Evolutionary conservation across 306 rosid genomes (phyloP), one percentile per base, ranked within the genome.

Genomic region (Malus sylvestris): DNA sequence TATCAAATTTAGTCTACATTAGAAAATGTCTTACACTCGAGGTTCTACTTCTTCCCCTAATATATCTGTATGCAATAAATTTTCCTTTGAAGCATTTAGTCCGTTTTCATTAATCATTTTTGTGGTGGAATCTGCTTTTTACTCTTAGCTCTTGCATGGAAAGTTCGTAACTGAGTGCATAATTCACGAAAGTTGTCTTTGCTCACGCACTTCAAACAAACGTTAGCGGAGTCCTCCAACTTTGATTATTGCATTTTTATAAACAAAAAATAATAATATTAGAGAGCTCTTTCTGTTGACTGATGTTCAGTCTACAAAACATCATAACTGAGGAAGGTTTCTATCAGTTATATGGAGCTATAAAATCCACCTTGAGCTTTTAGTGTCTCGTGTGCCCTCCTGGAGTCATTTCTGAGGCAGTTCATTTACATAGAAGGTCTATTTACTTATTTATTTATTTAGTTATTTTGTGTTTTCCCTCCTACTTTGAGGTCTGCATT

Each of bases 301-400:
- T 35, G 73, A 52, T 59, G 25, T 32, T 66, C 44, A 64, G 32
- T 6, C 19, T 53, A 45, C 58, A 15, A 75, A 58, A 30, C 25
- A 46, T 25, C 64, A 11, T 20, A 60, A 61, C 85, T 82, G 82
- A 73, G 85, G 85, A 59, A 73, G 82, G 85, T 73, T 73, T 59
- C 10, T 72, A 29, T 72, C 40, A 30, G 30, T 6, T 44, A 30
- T 9, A 71, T 71, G 76, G 9, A 5, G 12, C 66, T 72, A 72
- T 72, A 49, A 72, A 35, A 57, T 57, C 35, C 33, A 8, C 32
- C 16, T 38, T 40, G 18, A 16, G 27, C 57, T 40, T 58, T 8
- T 23, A 59, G 25, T 42, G 57, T 16, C 4, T 15, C 18, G 5
- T 58, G 55, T 59, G 44, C 40, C 19, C 33, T 35, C 35, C 46